These are phyloP conservation scores for Phytophthora megakarya DNA, from an alignment of 352 stramenopile genomes.

Conservation along the genomic window DNA sequence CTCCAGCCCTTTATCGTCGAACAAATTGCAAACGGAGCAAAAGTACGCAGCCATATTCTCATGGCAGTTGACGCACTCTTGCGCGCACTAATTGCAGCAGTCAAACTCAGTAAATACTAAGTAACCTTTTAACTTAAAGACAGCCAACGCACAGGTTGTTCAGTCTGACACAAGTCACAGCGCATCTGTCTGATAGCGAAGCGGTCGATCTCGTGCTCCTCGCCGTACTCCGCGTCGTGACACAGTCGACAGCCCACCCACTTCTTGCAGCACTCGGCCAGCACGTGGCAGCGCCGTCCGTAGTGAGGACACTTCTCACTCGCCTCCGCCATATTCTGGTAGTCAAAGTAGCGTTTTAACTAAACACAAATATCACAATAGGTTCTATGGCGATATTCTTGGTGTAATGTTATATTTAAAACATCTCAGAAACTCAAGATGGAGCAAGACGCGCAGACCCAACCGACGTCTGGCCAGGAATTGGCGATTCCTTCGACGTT, in stretches of 20 bases:
- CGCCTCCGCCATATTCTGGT: not conserved
- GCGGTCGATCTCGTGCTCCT: conserved; percentile 76
- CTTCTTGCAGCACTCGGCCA: conserved; percentile 71
- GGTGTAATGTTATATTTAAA: too few species aligned
- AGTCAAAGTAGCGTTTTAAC: too few species aligned
- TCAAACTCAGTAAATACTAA: not conserved
- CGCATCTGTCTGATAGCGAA: conserved; percentile 75
- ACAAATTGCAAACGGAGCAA: conserved; percentile 73
- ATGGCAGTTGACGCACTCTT: conserved; percentile 52
- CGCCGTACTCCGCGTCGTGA: conserved; percentile 55
- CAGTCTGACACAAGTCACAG: conserved; percentile 60
- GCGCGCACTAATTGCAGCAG: conserved; percentile 44
- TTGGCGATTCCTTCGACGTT: conserved; percentile 29
- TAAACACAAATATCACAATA: not conserved
- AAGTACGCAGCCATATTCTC: conserved; percentile 66
- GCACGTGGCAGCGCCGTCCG: conserved; percentile 62
- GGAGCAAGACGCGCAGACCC: conserved; percentile 22
- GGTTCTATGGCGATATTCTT: too few species aligned
- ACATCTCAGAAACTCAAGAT: conserved; percentile 16
- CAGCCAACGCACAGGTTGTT: conserved; percentile 56
- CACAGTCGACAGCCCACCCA: conserved; percentile 81
- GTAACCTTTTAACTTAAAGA: too few species aligned
- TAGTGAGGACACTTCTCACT: conserved; percentile 62
- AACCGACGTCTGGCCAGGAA: conserved; percentile 16
- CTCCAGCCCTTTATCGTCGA: conserved; percentile 60